phyloP scores from a whole-genome alignment of 805 yeast genomes.

The Yarrowia divulgata region DNA sequence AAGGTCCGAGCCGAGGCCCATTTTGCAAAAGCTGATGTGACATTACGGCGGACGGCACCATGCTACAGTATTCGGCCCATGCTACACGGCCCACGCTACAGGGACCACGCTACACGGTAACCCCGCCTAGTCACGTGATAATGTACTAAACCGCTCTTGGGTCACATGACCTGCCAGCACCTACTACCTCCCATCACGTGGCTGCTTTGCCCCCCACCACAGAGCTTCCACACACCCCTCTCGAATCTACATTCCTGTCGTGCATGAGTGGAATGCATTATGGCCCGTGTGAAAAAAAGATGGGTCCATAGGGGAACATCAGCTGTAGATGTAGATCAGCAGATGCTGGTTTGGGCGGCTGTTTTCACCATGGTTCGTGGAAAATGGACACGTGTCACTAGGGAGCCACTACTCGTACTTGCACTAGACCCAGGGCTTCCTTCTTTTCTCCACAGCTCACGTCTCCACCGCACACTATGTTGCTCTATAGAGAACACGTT shows the following conservation, averaged over 20 bases:
- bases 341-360: too few species aligned
- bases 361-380: too few species aligned
- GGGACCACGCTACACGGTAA: neutral
- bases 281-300: constrained; percentile 19
- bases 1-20: constrained; percentile 25
- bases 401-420: neutral
- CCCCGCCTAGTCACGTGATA: neutral
- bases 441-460: neutral
- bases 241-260: constrained; percentile 21
- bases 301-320: too few species aligned
- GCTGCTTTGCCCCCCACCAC: constrained; percentile 7
- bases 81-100: too few species aligned
- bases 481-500: constrained; percentile 16
- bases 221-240: constrained; percentile 2
- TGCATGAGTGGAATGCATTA: constrained; percentile 26
- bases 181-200: neutral
- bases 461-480: neutral
- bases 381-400: neutral
- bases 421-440: neutral
- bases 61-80: too few species aligned
- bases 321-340: too few species aligned
- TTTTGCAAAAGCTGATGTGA: neutral
- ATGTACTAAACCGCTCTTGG: neutral
- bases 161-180: neutral
- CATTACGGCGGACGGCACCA: neutral